These are phyloP conservation scores for Penicillium sp. DNA, from an alignment of 2,329 filamentous ascomycete genomes.

Conservation along the genomic window DNA sequence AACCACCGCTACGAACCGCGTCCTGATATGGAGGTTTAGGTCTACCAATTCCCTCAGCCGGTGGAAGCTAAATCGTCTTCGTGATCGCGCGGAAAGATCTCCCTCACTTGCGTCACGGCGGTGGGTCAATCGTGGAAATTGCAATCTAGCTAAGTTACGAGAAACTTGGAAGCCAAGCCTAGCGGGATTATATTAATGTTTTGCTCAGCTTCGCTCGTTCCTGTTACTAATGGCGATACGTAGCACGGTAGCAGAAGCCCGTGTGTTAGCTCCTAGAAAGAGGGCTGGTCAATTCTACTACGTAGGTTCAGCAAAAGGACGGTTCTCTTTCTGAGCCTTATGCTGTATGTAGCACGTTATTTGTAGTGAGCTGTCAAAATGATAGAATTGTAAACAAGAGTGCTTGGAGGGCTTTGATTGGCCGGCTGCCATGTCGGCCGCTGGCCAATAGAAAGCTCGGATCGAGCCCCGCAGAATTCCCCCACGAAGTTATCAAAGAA, in stretches of 20 bases:
- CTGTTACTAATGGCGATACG: not conserved
- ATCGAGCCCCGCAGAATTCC: conserved; percentile 1
- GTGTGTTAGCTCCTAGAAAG: not conserved
- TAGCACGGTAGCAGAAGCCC: not conserved
- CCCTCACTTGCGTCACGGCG: conserved; percentile 11
- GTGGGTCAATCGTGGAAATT: conserved; percentile 12
- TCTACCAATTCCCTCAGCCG: not conserved
- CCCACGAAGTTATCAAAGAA: conserved; percentile 2
- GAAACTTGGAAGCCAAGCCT: not conserved
- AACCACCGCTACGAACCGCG: not conserved
- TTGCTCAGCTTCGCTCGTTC: not conserved
- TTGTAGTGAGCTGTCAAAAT: too few species aligned
- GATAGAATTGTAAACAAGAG: too few species aligned
- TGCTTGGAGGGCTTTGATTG: not conserved
- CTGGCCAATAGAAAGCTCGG: conserved; percentile 5
- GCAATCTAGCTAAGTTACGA: not conserved
- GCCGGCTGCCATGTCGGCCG: not conserved
- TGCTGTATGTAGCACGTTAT: too few species aligned
- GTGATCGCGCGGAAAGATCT: not conserved
- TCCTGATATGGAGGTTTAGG: not conserved
- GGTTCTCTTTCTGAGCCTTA: too few species aligned
- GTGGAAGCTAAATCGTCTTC: not conserved
- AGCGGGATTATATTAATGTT: not conserved
- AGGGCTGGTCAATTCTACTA: not conserved
- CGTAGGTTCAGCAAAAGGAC: too few species aligned